Percentiles rank a stretch among this genome's conserved stretches.
phyloP scores from a whole-genome alignment of 1,284 basidiomycete species.

The Moniliophthora roreri region DNA sequence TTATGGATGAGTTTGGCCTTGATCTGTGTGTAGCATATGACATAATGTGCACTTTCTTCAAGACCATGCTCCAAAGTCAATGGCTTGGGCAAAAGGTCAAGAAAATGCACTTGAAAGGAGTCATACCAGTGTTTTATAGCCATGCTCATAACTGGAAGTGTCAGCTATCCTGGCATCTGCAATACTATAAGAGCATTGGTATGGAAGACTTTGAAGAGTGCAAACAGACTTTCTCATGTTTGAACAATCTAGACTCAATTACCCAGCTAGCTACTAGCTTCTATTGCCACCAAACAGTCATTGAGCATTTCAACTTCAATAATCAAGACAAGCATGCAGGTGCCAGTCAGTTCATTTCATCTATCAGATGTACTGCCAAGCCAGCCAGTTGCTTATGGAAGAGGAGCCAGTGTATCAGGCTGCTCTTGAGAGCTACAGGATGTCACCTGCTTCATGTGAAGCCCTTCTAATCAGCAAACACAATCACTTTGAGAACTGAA shows the following conservation, averaged over 20 bases:
- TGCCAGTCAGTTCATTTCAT: conserved; percentile 6
- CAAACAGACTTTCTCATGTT: conserved; percentile 30
- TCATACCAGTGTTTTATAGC: conserved; percentile 28
- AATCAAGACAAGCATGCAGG: conserved; percentile 20
- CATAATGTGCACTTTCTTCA: conserved; percentile 3
- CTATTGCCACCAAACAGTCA: conserved; percentile 25
- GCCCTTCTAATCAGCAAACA: conserved; percentile 14
- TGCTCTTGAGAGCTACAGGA: too few species aligned
- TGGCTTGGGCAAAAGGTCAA: conserved; percentile 22
- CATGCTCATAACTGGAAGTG: conserved; percentile 33
- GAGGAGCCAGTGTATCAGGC: too few species aligned
- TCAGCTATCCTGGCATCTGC: conserved; percentile 30
- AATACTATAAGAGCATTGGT: conserved; percentile 27
- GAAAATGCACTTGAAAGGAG: conserved; percentile 14
- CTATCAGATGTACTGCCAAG: too few species aligned
- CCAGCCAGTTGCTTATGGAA: too few species aligned
- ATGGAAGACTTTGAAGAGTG: conserved; percentile 34
- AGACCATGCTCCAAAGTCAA: not conserved
- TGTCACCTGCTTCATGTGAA: too few species aligned
- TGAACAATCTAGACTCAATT: conserved; percentile 26
- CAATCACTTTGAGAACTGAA: conserved; percentile 14
- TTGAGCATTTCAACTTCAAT: conserved; percentile 20
- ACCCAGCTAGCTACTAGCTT: conserved; percentile 24
- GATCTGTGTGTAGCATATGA: conserved; percentile 2
- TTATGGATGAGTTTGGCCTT: conserved; percentile 1